Evolutionary conservation across 2,329 filamentous ascomycete genomes (phyloP).

Genomic region (Colletotrichum filicis): DNA sequence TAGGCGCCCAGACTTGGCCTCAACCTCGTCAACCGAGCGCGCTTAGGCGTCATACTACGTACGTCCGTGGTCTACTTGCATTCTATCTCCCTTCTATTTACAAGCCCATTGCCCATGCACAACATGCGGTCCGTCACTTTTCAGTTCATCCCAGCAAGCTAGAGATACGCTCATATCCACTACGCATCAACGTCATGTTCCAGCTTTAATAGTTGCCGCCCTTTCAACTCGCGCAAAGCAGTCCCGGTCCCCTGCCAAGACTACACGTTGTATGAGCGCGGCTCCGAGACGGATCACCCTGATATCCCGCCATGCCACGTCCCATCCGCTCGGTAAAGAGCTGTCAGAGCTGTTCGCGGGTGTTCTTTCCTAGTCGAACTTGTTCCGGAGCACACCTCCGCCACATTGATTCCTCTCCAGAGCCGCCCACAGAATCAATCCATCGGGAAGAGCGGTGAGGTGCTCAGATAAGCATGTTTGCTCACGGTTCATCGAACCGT

Average conservation of each 20-base stretch:
- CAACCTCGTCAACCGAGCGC: neutral
- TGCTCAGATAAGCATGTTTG: conserved; percentile 1
- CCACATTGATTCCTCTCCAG: neutral
- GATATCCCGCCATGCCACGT: conserved; percentile 1
- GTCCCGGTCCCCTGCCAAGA: conserved; percentile 2
- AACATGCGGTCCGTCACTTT: neutral
- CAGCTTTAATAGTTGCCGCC: neutral
- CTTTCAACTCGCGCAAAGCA: neutral
- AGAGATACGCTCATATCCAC: conserved; percentile 3
- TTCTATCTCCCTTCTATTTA: neutral
- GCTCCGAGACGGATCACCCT: conserved; percentile 7
- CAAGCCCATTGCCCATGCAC: neutral
- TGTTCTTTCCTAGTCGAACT: neutral
- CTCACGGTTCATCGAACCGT: neutral
- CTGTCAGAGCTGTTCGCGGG: neutral
- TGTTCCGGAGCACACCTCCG: too few relatives aligned
- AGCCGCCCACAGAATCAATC: neutral
- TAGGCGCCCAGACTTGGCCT: conserved; percentile 15
- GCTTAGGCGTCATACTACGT: conserved; percentile 1
- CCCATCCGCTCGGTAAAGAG: neutral
- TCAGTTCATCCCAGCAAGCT: neutral
- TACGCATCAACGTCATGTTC: neutral
- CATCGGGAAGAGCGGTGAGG: conserved; percentile 16
- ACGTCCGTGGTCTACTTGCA: neutral
- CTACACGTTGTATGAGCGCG: neutral